Conservation (phyloP, 805 yeast species). For the Metschnikowia hibisci region DNA sequence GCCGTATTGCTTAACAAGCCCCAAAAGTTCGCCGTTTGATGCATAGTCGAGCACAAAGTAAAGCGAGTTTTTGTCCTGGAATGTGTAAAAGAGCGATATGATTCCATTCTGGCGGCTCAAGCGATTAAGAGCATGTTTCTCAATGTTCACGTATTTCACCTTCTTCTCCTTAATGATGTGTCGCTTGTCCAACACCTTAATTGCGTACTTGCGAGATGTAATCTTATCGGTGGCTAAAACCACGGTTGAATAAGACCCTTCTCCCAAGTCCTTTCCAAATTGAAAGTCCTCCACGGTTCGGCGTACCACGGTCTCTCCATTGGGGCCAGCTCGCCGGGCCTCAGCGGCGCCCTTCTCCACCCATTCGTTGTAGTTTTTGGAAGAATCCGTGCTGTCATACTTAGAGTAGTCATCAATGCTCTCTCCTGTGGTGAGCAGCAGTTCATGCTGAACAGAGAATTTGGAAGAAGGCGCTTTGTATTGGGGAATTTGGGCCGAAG, state of each 20-base stretch:
- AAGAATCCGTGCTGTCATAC: conserved; percentile 4
- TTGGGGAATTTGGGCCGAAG: conserved; percentile 4
- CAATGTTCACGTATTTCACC: conserved; percentile 80
- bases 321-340: conserved; percentile 7
- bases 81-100: conserved; percentile 68
- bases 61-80: conserved; percentile 70
- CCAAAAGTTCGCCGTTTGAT: conserved; percentile 69
- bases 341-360: conserved; percentile 34
- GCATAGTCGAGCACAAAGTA: conserved; percentile 79
- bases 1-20: conserved; percentile 65
- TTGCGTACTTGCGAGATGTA: conserved; percentile 62
- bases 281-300: conserved; percentile 39
- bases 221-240: conserved; percentile 46
- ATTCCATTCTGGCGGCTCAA: conserved; percentile 60
- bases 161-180: conserved; percentile 79
- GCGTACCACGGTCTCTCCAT: conserved; percentile 25
- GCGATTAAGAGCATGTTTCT: conserved; percentile 73
- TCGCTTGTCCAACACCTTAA: conserved; percentile 69
- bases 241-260: conserved; percentile 45
- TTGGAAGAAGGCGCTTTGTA: conserved; percentile 1
- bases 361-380: conserved; percentile 25
- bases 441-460: conserved; percentile 1
- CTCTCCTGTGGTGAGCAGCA: conserved; percentile 7
- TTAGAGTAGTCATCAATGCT: conserved; percentile 14
- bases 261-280: conserved; percentile 41